Percentiles rank a stretch among this genome's conserved stretches.
These are phyloP conservation scores for Yamadazyma triangularis DNA, from an alignment of 1,139 yeast genomes.

Conservation along the genomic window DNA sequence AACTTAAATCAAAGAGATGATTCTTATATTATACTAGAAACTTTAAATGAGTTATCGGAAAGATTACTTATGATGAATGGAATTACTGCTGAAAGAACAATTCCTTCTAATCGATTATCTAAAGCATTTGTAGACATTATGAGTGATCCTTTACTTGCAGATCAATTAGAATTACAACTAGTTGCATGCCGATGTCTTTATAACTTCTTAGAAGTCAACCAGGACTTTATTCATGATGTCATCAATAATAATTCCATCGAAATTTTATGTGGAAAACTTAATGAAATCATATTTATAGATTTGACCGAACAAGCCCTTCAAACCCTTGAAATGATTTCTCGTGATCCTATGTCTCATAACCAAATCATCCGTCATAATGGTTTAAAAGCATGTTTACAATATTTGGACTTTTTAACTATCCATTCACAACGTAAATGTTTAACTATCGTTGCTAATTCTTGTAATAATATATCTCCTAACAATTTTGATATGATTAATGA, in stretches of 20 bases:
- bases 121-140: slow-evolving; percentile 55
- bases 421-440: slow-evolving; percentile 88
- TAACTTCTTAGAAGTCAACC: slow-evolving; percentile 74
- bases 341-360: slow-evolving; percentile 46
- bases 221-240: slow-evolving; percentile 60
- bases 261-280: slow-evolving; percentile 59
- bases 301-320: slow-evolving; percentile 89
- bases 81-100: slow-evolving; percentile 53
- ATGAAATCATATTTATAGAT: slow-evolving; percentile 81
- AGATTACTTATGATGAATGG: slow-evolving; percentile 66
- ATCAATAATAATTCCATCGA: slow-evolving; percentile 66
- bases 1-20: slow-evolving; percentile 44
- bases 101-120: slow-evolving; percentile 61
- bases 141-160: slow-evolving; percentile 53
- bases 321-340: slow-evolving; percentile 65
- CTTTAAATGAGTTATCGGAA: slow-evolving; percentile 60
- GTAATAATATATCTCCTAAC: slow-evolving; percentile 42
- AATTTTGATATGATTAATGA: slow-evolving; percentile 49
- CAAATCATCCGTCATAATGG: slow-evolving; percentile 58
- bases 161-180: slow-evolving; percentile 73
- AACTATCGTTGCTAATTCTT: slow-evolving; percentile 72
- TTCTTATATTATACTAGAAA: slow-evolving; percentile 47
- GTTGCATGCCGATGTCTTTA: slow-evolving; percentile 84
- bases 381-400: slow-evolving; percentile 62
- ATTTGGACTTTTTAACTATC: slow-evolving; percentile 81